Conservation (phyloP, 768 basidiomycete species). For the Hericium coralloides region DNA sequence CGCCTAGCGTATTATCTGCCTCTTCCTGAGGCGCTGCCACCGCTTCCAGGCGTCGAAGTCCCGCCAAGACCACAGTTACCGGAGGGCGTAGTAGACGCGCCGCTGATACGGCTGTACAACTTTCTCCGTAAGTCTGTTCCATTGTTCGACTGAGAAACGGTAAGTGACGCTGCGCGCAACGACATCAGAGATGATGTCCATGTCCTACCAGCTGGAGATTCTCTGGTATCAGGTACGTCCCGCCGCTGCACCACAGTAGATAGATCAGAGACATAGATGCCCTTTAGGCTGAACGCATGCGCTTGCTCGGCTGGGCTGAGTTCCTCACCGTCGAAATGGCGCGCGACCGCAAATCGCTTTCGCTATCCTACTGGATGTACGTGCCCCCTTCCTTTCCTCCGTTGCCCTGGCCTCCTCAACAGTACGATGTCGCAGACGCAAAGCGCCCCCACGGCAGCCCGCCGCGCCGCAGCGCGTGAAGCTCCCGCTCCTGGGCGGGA, state of each 20-base stretch:
- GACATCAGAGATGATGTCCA: constrained; percentile 72
- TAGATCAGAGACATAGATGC: neutral
- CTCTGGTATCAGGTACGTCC: constrained; percentile 61
- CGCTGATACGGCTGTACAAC: constrained; percentile 78
- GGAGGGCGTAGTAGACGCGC: constrained; percentile 63
- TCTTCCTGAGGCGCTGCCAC: constrained; percentile 18
- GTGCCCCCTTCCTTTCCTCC: constrained; percentile 8
- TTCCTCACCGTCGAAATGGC: constrained; percentile 65
- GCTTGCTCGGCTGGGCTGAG: constrained; percentile 78
- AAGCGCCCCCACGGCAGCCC: constrained; percentile 22
- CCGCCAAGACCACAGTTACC: constrained; percentile 45
- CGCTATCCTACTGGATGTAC: constrained; percentile 84
- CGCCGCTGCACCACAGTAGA: neutral
- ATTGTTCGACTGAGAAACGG: neutral
- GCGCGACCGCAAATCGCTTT: constrained; percentile 56
- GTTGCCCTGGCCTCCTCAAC: too few relatives aligned
- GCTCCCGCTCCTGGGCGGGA: constrained; percentile 60
- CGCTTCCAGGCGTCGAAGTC: constrained; percentile 23
- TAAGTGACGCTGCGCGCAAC: constrained; percentile 3
- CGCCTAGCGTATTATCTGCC: constrained; percentile 59
- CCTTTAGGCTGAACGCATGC: constrained; percentile 57
- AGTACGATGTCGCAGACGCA: constrained; percentile 29
- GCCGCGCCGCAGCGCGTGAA: constrained; percentile 35
- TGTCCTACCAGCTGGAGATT: constrained; percentile 89
- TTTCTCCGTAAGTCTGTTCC: constrained; percentile 63